Evolutionary conservation across 768 basidiomycete species (phyloP), one percentile per base, ranked within the genome.

Genomic region (Agrocybe pediades): DNA sequence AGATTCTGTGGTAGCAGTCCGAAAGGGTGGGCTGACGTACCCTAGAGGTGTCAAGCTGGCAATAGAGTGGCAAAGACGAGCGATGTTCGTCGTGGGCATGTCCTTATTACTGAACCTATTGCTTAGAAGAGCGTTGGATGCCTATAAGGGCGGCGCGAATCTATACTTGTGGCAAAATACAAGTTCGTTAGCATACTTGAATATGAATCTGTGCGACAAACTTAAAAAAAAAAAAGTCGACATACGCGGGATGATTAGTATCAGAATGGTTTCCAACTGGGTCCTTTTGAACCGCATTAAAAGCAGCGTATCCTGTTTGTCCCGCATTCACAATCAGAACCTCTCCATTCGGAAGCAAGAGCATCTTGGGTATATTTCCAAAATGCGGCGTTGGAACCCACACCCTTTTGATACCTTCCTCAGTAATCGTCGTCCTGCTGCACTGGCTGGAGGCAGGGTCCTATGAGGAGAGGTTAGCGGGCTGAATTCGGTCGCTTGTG

Each of bases 31-130:
- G 21, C 42, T 46, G 39, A 67, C 49, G 29, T 39, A 78, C 58
- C 82, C 82, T 56, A 79, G 79, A 19, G 81, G 78, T 15, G 84
- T 77, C 57, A 86, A 70, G 27, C 79, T 81, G 11, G 78, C 82
- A 6, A 74, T 74, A 1, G 84, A 85, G 67, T 87, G 86, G 70
- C 87, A 87, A 68, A 87, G 46, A 13, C 85, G 71, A 46, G 83
- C 76, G 55, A 85, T 75, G 39, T 66, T 55, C 2, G 72, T 70
- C 9, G 71, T 68, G 21, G 76, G 73, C 49, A 79, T 58, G 25
- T 78, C 79, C n/a, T 71, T 68, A 57, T 76, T 77, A 68, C 74
- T 79, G 69, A 74, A 77, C 40, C 76, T 70, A 42, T 66, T 58
- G 13, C 84, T 61, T 62, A 7, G 79, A 75, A 49, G 77, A 76